Evolutionary conservation across 2,329 filamentous ascomycete species (phyloP).

Genomic region (Thelonectria discophora): DNA sequence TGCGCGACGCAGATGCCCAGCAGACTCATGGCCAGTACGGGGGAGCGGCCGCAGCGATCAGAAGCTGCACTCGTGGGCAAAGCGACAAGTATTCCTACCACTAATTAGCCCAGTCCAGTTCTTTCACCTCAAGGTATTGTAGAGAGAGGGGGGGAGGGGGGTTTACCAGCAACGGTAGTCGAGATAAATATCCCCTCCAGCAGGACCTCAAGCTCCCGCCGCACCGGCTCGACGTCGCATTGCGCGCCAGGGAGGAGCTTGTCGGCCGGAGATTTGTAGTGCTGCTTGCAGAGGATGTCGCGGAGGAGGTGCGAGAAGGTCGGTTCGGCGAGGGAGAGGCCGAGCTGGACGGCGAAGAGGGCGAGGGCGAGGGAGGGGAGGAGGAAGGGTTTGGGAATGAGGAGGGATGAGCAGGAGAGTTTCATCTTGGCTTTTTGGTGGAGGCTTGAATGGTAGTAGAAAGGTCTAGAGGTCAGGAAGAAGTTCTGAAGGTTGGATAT

Average conservation of each 20-base stretch:
- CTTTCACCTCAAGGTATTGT: no score
- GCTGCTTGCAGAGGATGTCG: slow-evolving; percentile 37
- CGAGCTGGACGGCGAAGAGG: slow-evolving; percentile 40
- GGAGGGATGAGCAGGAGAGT: slow-evolving; percentile 2
- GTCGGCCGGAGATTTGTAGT: slow-evolving; percentile 9
- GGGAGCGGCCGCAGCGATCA: slow-evolving; percentile 38
- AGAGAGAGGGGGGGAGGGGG: background rate
- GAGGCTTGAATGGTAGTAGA: no score
- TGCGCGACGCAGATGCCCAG: slow-evolving; percentile 38
- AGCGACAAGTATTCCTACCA: slow-evolving; percentile 36
- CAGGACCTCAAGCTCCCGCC: slow-evolving; percentile 36
- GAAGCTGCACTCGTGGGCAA: slow-evolving; percentile 37
- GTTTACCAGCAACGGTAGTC: slow-evolving; percentile 30
- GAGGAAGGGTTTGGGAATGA: slow-evolving; percentile 27
- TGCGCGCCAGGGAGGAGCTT: slow-evolving; percentile 28
- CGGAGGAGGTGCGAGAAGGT: slow-evolving; percentile 38
- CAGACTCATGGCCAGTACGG: slow-evolving; percentile 38
- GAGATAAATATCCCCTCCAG: slow-evolving; percentile 35
- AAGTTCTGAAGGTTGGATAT: background rate
- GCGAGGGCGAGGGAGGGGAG: slow-evolving; percentile 35
- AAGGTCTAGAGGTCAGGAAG: no score
- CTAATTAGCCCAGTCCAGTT: background rate
- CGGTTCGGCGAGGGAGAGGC: slow-evolving; percentile 36
- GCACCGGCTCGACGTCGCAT: slow-evolving; percentile 34
- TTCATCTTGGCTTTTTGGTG: background rate